Evolutionary conservation across 352 stramenopile species (phyloP).

Genomic region (Pythium rishiriense): DNA sequence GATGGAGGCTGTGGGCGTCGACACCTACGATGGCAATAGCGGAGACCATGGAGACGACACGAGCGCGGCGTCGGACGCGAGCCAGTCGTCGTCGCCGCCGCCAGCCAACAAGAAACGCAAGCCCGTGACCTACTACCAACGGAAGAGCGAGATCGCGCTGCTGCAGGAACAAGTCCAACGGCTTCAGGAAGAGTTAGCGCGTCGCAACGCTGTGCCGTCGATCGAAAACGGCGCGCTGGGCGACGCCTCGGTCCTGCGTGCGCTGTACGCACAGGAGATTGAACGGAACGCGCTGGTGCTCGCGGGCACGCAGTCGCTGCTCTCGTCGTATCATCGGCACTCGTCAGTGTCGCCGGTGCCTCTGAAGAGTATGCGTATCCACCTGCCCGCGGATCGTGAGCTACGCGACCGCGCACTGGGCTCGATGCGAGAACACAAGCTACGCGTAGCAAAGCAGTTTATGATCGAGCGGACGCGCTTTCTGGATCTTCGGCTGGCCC

Average conservation of each 20-base stretch:
- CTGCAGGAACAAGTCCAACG: conserved; percentile 7
- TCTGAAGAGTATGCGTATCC: conserved; percentile 9
- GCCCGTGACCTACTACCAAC: conserved; percentile 8
- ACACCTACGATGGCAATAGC: neutral
- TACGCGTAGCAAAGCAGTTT: neutral
- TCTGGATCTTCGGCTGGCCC: conserved; percentile 5
- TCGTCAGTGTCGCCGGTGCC: neutral
- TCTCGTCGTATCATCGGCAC: neutral
- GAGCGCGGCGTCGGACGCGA: neutral
- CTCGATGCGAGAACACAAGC: conserved; percentile 3
- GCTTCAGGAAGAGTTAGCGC: neutral
- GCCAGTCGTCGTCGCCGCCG: neutral
- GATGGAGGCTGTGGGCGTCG: neutral
- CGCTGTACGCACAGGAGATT: neutral
- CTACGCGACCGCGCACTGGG: neutral
- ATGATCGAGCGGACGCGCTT: conserved; percentile 8
- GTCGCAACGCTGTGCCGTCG: neutral
- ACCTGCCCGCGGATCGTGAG: neutral
- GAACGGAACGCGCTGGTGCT: neutral
- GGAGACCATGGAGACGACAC: neutral
- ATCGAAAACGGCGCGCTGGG: neutral
- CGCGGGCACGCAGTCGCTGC: conserved; percentile 4
- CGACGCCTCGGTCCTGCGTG: neutral
- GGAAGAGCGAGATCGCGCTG: conserved; percentile 5
- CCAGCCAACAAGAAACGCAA: conserved; percentile 4